These are phyloP conservation scores for Trametes coccinea DNA, from an alignment of 768 basidiomycete genomes.

Conservation along the genomic window DNA sequence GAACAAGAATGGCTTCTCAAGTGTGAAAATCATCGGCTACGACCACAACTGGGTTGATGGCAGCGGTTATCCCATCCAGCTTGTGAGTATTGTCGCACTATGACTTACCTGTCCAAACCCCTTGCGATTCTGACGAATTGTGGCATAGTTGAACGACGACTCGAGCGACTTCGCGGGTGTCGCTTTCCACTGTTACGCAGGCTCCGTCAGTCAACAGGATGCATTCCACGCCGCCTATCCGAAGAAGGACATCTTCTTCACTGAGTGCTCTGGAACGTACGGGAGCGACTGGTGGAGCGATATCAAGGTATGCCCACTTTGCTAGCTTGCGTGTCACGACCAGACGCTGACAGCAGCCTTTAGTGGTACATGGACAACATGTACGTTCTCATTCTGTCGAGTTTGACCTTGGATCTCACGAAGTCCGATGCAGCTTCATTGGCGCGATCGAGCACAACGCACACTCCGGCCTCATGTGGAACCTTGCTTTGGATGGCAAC, in stretches of 20 bases:
- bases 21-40: constrained; percentile 63
- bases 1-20: constrained; percentile 59
- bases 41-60: constrained; percentile 79
- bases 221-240: constrained; percentile 57
- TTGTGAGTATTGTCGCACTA: constrained; percentile 35
- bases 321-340: not conserved
- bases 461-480: constrained; percentile 69
- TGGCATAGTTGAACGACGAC: constrained; percentile 52
- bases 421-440: constrained; percentile 36
- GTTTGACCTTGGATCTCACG: constrained; percentile 29
- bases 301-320: constrained; percentile 54
- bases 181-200: constrained; percentile 72
- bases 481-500: constrained; percentile 61
- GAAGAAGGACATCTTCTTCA: constrained; percentile 55
- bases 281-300: constrained; percentile 80
- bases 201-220: constrained; percentile 53
- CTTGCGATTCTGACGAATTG: not conserved
- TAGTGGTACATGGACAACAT: constrained; percentile 74
- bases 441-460: constrained; percentile 44
- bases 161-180: constrained; percentile 60
- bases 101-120: not conserved
- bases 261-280: constrained; percentile 65
- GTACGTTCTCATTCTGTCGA: constrained; percentile 43
- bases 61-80: constrained; percentile 58
- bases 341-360: not conserved